Evolutionary conservation across 208 protist genomes (phyloP), one percentile per base, ranked within the genome.

Genomic region (Jaenimonas drosophilae): DNA sequence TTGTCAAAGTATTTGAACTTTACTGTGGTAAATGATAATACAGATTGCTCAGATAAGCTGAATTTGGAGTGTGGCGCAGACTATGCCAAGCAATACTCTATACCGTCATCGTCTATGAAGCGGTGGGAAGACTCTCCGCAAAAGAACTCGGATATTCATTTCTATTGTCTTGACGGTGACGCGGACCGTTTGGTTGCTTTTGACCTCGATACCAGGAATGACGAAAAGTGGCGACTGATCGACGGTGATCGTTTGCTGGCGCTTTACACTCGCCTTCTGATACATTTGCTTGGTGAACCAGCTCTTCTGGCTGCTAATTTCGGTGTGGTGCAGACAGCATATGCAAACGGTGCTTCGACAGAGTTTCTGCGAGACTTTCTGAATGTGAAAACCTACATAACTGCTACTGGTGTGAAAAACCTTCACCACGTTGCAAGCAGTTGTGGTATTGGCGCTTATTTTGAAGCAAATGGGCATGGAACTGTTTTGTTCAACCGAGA

Each of bases 401-500:
- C 83, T 12, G 68, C 74, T 3, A 97, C 93, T 4, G 95, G 96
- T 19, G 92, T 98, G 1, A 98, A 98, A 53, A 63, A 97, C 51
- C 38, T 97, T 1, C 96, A 98, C 47, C 88, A 88, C 23, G 56
- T 92, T 23, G 92, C 94, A 6, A 59, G 83, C 38, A 40, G 69
- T 0, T 67, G 68, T 19, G 94, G 96, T 49, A 75, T 98, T 44
- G 96, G 94, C 3, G 70, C 97, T 4, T 97, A 98, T 63, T 98
- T 98, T 57, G 96, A 98, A 54, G 89, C 93, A 3, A 97, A 98
- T 54, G 96, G 96, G 2, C 96, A 98, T 54, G 96, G 96, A 11
- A 97, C 94, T 3, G 76, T 96, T 6, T 28, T 97, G 0, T 89
- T 97, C 49, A 73, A 72, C 19, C 17, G 43, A 29, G 37, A 62